Conservation (phyloP, 176 grass and related monocot genomes). For the Triticum monococcum region DNA sequence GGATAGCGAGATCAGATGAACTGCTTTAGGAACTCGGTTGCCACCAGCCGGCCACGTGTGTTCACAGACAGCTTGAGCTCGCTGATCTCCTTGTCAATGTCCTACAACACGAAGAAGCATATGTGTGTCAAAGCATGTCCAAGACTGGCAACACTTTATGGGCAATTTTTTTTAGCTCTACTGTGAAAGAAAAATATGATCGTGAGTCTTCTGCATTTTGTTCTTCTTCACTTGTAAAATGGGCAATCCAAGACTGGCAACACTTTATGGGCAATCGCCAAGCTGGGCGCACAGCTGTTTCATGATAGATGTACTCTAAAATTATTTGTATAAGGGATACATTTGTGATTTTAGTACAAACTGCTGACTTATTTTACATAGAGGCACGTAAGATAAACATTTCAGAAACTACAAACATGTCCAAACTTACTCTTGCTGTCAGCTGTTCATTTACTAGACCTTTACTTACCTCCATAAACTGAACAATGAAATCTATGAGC, state of each 20-base stretch:
- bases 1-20: slow-evolving; percentile 57
- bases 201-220: background rate
- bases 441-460: slow-evolving; percentile 6
- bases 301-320: background rate
- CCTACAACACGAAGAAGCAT: slow-evolving; percentile 37
- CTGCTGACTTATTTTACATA: background rate
- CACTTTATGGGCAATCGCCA: background rate
- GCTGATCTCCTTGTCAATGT: slow-evolving; percentile 94
- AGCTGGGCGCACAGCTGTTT: background rate
- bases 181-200: background rate
- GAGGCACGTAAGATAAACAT: background rate
- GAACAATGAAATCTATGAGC: slow-evolving; percentile 98
- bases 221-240: background rate
- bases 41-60: slow-evolving; percentile 85
- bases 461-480: slow-evolving; percentile 91
- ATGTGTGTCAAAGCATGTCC: background rate
- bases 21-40: slow-evolving; percentile 94
- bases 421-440: background rate
- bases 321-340: background rate
- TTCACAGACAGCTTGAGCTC: slow-evolving; percentile 91
- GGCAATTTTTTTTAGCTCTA: background rate
- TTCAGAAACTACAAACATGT: background rate
- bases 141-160: too few relatives aligned
- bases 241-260: background rate
- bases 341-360: background rate